Evolutionary conservation across 345 rosid species (phyloP), one percentile per base, ranked within the genome.

Genomic region (Populus davidiana): DNA sequence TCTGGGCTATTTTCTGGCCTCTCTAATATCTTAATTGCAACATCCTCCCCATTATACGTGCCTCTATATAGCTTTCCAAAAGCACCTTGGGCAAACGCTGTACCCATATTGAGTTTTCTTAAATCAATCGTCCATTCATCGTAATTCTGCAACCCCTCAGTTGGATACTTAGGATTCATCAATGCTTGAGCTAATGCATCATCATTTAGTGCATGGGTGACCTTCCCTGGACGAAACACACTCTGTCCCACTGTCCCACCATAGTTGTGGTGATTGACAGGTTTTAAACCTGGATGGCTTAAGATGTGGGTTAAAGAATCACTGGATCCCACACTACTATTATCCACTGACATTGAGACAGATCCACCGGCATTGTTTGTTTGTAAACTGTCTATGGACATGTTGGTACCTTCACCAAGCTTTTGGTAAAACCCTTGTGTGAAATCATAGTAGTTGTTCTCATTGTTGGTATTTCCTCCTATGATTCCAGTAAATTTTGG

Each of bases 41-140:
- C 84, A 36, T 81, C 78, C 71, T 81, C 84, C n/a, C 84, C 84
- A 62, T 77, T 81, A 47, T 81, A 81, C 9, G 80, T 77, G 11
- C 84, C 84, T 81, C 84, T 67, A 44, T 81, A 81, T 21, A 81
- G 39, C 70, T 77, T 81, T 5, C 84, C 84, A 61, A 81, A 81
- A 35, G 84, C 77, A 47, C 84, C 84, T 61, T 81, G 84, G 0
- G 84, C 84, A 73, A 81, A 81, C 10, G 84, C 80, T 4, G 77
- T 38, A 20, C 84, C 84, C 84, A 81, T 81, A 64, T 81, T 81
- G 50, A 81, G 84, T 33, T 77, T 81, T 36, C 84, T 68, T 66
- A 81, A 70, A 69, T 81, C 84, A 72, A 81, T 81, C 3, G 84
- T 81, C 80, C 84, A 81, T 12, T 81, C 84, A 72, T 81, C 80